phyloP scores from a whole-genome alignment of 305 asterid genomes.

The Stenogyne calaminthoides region DNA sequence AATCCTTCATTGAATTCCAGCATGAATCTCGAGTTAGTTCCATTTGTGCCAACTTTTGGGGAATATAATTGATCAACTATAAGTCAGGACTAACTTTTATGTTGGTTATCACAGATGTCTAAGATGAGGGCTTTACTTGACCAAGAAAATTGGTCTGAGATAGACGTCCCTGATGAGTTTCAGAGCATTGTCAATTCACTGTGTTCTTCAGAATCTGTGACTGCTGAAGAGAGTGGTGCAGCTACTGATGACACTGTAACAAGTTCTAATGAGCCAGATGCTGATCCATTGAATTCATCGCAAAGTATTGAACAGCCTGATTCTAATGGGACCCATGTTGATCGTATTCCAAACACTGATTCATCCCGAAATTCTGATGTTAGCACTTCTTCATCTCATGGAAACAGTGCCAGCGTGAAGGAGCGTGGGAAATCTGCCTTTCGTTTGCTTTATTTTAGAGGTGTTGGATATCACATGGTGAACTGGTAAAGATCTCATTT shows the following conservation, averaged over 20 bases:
- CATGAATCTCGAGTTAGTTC: slow-evolving; percentile 94
- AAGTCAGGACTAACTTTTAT: slow-evolving; percentile 32
- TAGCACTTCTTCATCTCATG: slow-evolving; percentile 60
- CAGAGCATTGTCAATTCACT: slow-evolving; percentile 76
- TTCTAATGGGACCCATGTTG: slow-evolving; percentile 52
- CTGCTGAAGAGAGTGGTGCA: slow-evolving; percentile 48
- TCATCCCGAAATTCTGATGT: slow-evolving; percentile 55
- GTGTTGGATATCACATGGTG: slow-evolving; percentile 97
- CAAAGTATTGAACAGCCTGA: slow-evolving; percentile 50
- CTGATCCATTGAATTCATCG: slow-evolving; percentile 44
- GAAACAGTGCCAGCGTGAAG: slow-evolving; percentile 48
- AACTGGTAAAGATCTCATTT: slow-evolving; percentile 68
- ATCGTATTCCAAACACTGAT: slow-evolving; percentile 45
- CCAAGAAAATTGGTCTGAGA: slow-evolving; percentile 97
- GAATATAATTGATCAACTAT: not conserved
- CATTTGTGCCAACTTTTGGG: slow-evolving; percentile 27
- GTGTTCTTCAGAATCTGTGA: slow-evolving; percentile 51
- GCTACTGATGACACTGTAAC: slow-evolving; percentile 44
- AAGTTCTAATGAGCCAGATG: slow-evolving; percentile 50
- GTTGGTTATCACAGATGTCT: slow-evolving; percentile 65
- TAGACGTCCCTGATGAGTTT: slow-evolving; percentile 96
- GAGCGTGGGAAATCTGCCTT: slow-evolving; percentile 78
- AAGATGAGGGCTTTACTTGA: slow-evolving; percentile 96
- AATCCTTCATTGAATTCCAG: slow-evolving; percentile 89
- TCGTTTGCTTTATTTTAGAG: slow-evolving; percentile 74